phyloP scores from a whole-genome alignment of 257 asterid genomes.

The Plantago elongata region DNA sequence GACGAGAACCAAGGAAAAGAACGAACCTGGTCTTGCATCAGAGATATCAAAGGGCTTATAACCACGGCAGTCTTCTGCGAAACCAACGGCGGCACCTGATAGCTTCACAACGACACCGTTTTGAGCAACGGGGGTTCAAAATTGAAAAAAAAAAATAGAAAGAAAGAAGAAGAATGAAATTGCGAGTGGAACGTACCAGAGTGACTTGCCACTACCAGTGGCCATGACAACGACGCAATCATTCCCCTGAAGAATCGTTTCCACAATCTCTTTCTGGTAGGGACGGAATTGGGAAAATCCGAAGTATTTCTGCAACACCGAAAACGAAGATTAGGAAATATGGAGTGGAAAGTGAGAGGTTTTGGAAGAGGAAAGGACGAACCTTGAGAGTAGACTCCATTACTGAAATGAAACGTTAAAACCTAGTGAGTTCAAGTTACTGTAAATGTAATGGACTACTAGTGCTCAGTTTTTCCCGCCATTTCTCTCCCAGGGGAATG shows the following conservation, averaged over 20 bases:
- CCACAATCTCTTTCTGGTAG: constrained; percentile 77
- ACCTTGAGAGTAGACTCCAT: constrained; percentile 79
- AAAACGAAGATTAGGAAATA: background rate
- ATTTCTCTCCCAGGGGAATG: no score
- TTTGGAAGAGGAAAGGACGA: background rate
- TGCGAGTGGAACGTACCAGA: constrained; percentile 46
- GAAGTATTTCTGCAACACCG: constrained; percentile 55
- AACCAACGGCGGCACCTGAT: constrained; percentile 87
- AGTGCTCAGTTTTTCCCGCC: no score
- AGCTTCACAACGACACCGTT: constrained; percentile 41
- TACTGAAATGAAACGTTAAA: background rate
- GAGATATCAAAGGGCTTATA: constrained; percentile 84
- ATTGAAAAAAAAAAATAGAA: background rate
- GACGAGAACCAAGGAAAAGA: constrained; percentile 11
- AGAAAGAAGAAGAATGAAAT: background rate
- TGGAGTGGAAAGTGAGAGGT: background rate
- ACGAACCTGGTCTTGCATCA: constrained; percentile 93
- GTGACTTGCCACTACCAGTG: constrained; percentile 95
- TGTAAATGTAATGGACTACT: background rate
- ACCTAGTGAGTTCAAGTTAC: background rate
- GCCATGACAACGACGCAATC: constrained; percentile 93
- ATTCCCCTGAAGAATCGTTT: constrained; percentile 54
- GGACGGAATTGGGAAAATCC: constrained; percentile 87
- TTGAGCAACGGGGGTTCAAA: constrained; percentile 11
- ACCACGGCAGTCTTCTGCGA: constrained; percentile 72